Evolutionary conservation across 225 moss, liverwort and hornwort genomes (phyloP), one percentile per base, ranked within the genome.

Genomic region (Asterella californica): DNA sequence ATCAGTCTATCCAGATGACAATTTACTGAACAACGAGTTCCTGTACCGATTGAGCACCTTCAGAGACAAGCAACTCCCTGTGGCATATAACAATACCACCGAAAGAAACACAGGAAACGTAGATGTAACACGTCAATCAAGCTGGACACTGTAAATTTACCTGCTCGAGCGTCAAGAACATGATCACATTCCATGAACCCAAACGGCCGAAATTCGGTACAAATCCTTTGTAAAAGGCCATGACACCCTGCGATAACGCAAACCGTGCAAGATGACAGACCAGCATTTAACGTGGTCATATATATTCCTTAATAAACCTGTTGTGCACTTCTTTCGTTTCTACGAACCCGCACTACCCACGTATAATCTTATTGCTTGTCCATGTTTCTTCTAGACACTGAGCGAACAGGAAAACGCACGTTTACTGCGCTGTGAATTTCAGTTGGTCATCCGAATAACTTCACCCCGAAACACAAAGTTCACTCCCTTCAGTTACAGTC

Each of bases 111-210:
- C 42, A 42, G 4, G 7, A 42, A 42, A 7, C 7, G 42, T 42
- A 42, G 4, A 42, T 42, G 42, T 42, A 65, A 32, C 22, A 30
- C 54, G 25, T 25, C 6, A 63, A 9, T 17, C 62, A 57, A 80
- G 0, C 14, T 74, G 0, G 53, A 27, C 2, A 32, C 30, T 32
- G 14, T 52, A 33, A 33, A 7, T 79, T 52, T 79, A 99, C 99
- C 99, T 99, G 95, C 81, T 99, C 99, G 80, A 95, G 83, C 33
- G 95, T 99, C 78, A 99, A 84, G 85, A 99, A 99, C 99, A 99
- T 99, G 75, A 99, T 90, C 57, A 95, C 99, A 76, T 99, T 99
- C 99, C 99, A 99, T 37, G 99, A 95, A 76, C 99, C 99, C 83
- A 99, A 85, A 68, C 95, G 91, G 66, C 93, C 99, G 81, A 99